A percentile compares a stretch with the other conserved stretches of the same genome.
Conservation (phyloP, 31 red algal genomes). For the Bonnemaisonia californica region DNA sequence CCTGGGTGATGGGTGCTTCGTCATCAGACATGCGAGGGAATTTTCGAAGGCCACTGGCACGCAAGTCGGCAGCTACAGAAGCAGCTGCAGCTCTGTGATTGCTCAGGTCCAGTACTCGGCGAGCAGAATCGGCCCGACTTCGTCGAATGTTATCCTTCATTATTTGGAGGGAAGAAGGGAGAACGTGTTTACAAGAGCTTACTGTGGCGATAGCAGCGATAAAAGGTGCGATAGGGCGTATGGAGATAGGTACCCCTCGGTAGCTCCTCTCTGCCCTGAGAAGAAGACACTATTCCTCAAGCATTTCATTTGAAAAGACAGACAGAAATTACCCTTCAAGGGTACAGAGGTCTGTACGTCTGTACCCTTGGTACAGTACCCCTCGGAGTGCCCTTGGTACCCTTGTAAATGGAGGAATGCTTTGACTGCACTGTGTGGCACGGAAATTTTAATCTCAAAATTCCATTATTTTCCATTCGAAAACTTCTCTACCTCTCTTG, state of each 20-base stretch:
- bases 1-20: neutral
- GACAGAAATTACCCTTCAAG: too few species aligned
- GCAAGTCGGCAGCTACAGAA: neutral
- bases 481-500: too few species aligned
- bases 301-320: too few species aligned
- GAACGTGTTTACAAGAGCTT: neutral
- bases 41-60: neutral
- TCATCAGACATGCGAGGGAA: neutral
- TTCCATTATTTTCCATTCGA: too few species aligned
- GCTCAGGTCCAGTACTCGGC: neutral
- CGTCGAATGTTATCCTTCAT: neutral
- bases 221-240: neutral
- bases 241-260: neutral
- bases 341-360: too few species aligned
- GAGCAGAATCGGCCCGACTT: neutral
- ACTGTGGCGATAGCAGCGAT: neutral
- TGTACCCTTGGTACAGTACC: too few species aligned
- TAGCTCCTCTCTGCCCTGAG: too few species aligned
- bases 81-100: neutral
- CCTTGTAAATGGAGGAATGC: too few species aligned
- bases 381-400: too few species aligned
- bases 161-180: neutral
- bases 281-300: too few species aligned
- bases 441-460: too few species aligned
- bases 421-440: too few species aligned